These are phyloP conservation scores for Daldinia sp. DNA, from an alignment of 2,329 filamentous ascomycete species.

Conservation along the genomic window DNA sequence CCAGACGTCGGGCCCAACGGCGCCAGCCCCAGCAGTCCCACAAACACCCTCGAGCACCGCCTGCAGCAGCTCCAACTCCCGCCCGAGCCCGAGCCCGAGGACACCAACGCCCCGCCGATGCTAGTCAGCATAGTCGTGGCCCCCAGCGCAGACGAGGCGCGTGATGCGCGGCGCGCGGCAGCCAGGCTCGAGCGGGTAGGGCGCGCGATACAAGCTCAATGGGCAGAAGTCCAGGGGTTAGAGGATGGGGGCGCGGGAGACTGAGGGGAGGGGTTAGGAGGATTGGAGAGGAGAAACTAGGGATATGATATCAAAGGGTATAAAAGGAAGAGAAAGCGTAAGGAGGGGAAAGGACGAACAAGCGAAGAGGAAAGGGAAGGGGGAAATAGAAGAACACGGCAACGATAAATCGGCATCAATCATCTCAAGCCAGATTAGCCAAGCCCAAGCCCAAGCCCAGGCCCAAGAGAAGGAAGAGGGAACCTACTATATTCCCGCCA, in stretches of 20 bases:
- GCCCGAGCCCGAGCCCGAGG: neutral
- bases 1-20: neutral
- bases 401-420: neutral
- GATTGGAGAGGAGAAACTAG: neutral
- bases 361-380: neutral
- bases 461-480: too few relatives aligned
- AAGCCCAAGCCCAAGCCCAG: neutral
- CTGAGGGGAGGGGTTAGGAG: neutral
- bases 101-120: conserved; percentile 55
- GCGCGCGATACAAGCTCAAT: conserved; percentile 62
- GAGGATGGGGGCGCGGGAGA: neutral
- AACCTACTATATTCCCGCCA: neutral
- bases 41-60: neutral
- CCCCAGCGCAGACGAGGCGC: conserved; percentile 54
- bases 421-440: neutral
- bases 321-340: neutral
- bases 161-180: conserved; percentile 62
- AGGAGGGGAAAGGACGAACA: neutral
- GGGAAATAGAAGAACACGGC: too few relatives aligned
- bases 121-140: conserved; percentile 65
- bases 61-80: neutral
- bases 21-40: neutral
- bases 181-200: conserved; percentile 63
- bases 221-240: conserved; percentile 49
- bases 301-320: neutral